Base-by-base conservation (phyloP, 495 filamentous ascomycete species). In the Friedmanniomyces simplex region DNA sequence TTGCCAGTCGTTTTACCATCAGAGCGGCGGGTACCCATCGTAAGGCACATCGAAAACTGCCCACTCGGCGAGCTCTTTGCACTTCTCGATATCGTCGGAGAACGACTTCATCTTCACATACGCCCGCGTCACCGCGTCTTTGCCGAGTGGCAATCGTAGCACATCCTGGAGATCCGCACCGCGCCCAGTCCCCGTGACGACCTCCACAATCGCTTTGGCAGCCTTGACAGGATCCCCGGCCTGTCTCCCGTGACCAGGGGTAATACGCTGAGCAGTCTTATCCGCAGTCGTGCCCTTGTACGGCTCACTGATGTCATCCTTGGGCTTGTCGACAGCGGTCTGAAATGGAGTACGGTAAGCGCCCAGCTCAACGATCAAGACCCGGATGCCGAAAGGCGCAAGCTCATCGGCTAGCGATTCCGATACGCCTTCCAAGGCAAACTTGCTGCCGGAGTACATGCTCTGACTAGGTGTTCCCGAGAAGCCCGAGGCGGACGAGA, bases 371-470 rank as follows among this genome's bases (percentile, higher is more conserved):
- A 59, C 48, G 6, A 59, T 41, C 22, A 62, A 24, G 25, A 62
- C 55, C 11, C 59, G 59, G 18, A 62, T 62, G 20, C 54, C 54
- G 50, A 62, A 62, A 6, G 59, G 59, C 12, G 36, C 37, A 14
- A 62, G 55, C 32, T 62, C 59, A 11, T 34, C 54, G 30, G 59
- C 59, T 14, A 62, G 32, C 8, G 59, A 50, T 30, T 61, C 58
- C 7, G 52, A 50, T 16, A 37, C 34, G 55, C 66, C 66, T 59
- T 68, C 66, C 20, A 68, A 28, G 1, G 66, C 66, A 30, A 65
- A 63, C 54, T 68, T 68, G 25, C 59, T 55, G n/a, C 48, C 62
- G n/a, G 53, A 52, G 50, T 66, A 68, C 8, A 59, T 20, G 28
- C 59, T 53, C 16, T 46, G 39, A 16, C 26, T 39, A 3, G 59